Conservation (phyloP, 2,329 filamentous ascomycete species). For the Claviceps purpurea region DNA sequence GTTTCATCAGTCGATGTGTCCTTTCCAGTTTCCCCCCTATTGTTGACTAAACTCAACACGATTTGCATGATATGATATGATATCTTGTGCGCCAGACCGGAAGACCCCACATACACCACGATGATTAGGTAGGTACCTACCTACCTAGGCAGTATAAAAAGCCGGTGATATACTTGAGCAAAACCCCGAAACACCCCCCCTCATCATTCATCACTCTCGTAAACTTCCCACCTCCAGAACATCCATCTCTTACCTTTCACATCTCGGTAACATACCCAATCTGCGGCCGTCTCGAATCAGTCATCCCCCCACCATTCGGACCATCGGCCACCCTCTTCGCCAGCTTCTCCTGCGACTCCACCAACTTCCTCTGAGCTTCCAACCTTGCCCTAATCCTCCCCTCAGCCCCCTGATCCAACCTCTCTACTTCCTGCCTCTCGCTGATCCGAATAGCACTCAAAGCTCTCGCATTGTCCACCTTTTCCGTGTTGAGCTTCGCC, state of each 20-base stretch:
- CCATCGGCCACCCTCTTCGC: conserved; percentile 31
- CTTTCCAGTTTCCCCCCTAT: too few relatives aligned
- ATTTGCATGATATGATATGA: too few relatives aligned
- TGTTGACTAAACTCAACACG: too few relatives aligned
- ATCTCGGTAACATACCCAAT: conserved; percentile 45
- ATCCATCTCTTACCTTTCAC: conserved; percentile 24
- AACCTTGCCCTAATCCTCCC: conserved; percentile 30
- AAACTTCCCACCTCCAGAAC: neutral
- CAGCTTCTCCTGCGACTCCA: conserved; percentile 31
- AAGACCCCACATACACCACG: too few relatives aligned
- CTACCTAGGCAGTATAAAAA: too few relatives aligned
- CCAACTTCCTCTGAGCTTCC: conserved; percentile 37
- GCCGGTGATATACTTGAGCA: too few relatives aligned
- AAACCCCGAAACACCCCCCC: too few relatives aligned
- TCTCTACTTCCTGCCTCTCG: conserved; percentile 38
- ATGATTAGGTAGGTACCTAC: too few relatives aligned
- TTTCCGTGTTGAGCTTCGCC: conserved; percentile 28
- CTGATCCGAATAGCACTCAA: conserved; percentile 34
- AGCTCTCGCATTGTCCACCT: conserved; percentile 34
- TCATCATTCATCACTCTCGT: neutral
- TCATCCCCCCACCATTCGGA: conserved; percentile 7
- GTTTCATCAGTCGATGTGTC: too few relatives aligned
- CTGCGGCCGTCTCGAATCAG: conserved; percentile 31
- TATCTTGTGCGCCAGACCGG: too few relatives aligned
- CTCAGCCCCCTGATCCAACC: conserved; percentile 33